These are phyloP conservation scores for Russula abietina DNA, from an alignment of 768 basidiomycete species.

Conservation along the genomic window DNA sequence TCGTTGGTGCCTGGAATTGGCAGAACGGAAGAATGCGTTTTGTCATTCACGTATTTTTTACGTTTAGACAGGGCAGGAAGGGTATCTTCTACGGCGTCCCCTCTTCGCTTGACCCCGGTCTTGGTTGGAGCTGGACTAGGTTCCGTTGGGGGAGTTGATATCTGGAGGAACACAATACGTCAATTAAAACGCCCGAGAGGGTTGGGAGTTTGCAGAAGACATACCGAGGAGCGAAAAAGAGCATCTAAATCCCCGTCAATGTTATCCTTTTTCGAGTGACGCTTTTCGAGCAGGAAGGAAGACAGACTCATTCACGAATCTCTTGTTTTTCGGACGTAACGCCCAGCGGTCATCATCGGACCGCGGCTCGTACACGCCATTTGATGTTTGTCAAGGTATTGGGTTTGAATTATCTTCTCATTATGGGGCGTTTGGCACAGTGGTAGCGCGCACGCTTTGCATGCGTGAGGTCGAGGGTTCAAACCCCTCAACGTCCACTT, in stretches of 20 bases:
- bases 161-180: neutral
- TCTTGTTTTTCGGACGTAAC: neutral
- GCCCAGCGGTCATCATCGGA: neutral
- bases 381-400: neutral
- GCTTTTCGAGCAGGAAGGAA: conserved; percentile 19
- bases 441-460: conserved; percentile 28
- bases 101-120: neutral
- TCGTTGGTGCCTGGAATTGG: neutral
- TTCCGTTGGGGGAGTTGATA: conserved; percentile 4
- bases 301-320: conserved; percentile 23
- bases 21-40: conserved; percentile 16
- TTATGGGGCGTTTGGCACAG: conserved; percentile 26
- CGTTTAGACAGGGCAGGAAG: conserved; percentile 15
- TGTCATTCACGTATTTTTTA: conserved; percentile 20
- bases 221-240: conserved; percentile 51
- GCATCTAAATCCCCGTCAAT: conserved; percentile 59
- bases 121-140: conserved; percentile 19
- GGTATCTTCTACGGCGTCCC: neutral
- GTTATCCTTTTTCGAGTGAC: neutral
- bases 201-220: conserved; percentile 23
- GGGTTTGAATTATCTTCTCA: neutral
- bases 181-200: neutral
- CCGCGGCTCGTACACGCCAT: neutral
- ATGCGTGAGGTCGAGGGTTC: conserved; percentile 28
- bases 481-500: conserved; percentile 25